Percentiles rank a stretch among this genome's conserved stretches.
phyloP scores from a whole-genome alignment of 2,329 filamentous ascomycete genomes.

The Colletotrichum limetticola region DNA sequence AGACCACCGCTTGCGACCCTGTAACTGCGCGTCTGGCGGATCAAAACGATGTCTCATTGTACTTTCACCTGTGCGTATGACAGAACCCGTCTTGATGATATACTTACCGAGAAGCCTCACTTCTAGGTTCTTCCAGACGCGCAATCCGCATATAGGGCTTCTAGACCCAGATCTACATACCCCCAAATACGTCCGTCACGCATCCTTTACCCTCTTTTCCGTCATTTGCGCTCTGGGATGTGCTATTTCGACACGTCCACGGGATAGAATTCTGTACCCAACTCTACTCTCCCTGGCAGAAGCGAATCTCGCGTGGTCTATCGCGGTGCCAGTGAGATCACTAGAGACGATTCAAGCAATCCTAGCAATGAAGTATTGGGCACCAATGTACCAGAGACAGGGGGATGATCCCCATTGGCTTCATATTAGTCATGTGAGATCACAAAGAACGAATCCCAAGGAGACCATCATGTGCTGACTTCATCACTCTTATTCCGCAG shows the following conservation, averaged over 20 bases:
- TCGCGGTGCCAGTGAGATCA: conserved; percentile 40
- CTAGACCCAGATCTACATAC: conserved; percentile 40
- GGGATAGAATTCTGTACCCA: conserved; percentile 39
- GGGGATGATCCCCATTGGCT: conserved; percentile 41
- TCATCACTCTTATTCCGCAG: background rate
- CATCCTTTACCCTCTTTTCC: conserved; percentile 41
- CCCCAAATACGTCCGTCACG: conserved; percentile 37
- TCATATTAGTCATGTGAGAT: conserved; percentile 38
- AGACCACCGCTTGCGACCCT: conserved; percentile 38
- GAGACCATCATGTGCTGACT: background rate
- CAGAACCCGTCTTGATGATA: background rate
- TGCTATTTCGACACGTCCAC: conserved; percentile 38
- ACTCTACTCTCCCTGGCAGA: conserved; percentile 38
- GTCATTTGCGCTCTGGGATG: conserved; percentile 40
- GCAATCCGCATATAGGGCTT: conserved; percentile 39
- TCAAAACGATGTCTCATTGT: conserved; percentile 34
- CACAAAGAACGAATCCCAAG: background rate
- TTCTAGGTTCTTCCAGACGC: conserved; percentile 38
- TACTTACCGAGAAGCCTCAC: background rate
- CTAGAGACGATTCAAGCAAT: conserved; percentile 41
- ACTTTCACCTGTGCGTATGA: background rate
- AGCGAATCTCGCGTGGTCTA: conserved; percentile 40
- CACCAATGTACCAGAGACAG: conserved; percentile 36
- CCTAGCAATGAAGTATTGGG: conserved; percentile 40
- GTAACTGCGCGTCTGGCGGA: conserved; percentile 38